A percentile compares a stretch with the other conserved stretches of the same genome.
phyloP scores from a whole-genome alignment of 2,329 filamentous ascomycete species.

The Cordyceps cicadae region DNA sequence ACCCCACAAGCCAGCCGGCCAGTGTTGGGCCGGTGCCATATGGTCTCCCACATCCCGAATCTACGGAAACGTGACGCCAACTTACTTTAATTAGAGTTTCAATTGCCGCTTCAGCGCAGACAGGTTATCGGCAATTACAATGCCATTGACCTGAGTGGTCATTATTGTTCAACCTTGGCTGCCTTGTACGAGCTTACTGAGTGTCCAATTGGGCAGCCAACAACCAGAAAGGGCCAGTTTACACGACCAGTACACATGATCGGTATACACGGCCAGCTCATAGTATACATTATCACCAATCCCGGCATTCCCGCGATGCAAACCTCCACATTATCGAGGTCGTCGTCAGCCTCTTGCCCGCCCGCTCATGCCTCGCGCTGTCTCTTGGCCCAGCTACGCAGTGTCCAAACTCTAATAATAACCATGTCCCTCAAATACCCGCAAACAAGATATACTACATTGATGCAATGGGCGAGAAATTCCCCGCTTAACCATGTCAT shows the following conservation, averaged over 20 bases:
- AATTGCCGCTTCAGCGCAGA: neutral
- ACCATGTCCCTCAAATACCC: neutral
- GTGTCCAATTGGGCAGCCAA: no score
- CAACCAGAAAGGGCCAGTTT: no score
- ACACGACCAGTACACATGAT: no score
- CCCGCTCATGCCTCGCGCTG: neutral
- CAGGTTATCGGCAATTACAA: no score
- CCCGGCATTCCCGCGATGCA: neutral
- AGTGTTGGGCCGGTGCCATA: neutral
- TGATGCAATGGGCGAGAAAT: neutral
- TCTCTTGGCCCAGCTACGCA: neutral
- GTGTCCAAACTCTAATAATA: neutral
- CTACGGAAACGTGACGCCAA: neutral
- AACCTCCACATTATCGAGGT: neutral
- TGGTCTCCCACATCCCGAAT: slow-evolving; percentile 3
- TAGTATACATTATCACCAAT: neutral
- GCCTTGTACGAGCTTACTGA: no score
- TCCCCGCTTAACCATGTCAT: neutral
- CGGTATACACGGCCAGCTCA: no score
- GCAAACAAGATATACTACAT: neutral
- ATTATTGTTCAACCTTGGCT: no score
- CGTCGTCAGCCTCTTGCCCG: neutral
- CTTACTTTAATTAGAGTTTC: neutral
- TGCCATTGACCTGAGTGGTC: no score
- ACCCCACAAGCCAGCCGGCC: neutral